Base-by-base conservation (phyloP, 176 grass and related monocot genomes). In the Lolium rigidum region DNA sequence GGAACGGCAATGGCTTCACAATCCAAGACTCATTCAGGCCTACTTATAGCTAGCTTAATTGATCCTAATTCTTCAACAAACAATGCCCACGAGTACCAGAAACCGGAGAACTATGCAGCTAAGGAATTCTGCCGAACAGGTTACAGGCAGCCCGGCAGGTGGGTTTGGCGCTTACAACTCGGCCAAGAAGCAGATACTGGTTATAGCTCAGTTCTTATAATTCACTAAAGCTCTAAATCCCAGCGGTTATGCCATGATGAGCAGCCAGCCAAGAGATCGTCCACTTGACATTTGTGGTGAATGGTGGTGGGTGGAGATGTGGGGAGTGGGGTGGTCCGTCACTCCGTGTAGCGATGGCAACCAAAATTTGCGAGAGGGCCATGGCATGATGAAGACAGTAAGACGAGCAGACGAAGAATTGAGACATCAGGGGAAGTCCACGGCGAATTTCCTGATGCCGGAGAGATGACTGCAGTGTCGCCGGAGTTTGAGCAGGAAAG, bases 41-140 rank as follows among this genome's bases (percentile, higher is more conserved):
- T 52, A 50, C 22, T 75, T 17, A 1, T 35, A 35, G 31, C 31
- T 28, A 25, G 41, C 43, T 14, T 48, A 11, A 24, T 12, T 15
- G 15, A 15, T 25, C 6, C 12, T 74, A 13, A 74, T 74, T 20
- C 11, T 73, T 2, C 39, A 25, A 10, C 2, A 62, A 47, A 46
- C 0, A 62, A 14, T 52, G 7, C 12, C 24, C 41, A 35, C 31
- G 31, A 35, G 31, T 35, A 35, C 67, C 28, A 50, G 22, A 51
- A 51, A 17, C 21, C 44, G 13, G 12, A 74, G 21, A 44, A 15
- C 44, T 70, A 26, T 10, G 24, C n/a, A 61, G 55, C 38, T 78
- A 15, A 63, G 54, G 73, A 63, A 82, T 78, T 72, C 28, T 50
- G 55, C 61, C 88, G 72, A 90, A 82, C 83, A 82, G 28, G 9